A percentile compares a stretch with the other conserved stretches of the same genome.
phyloP scores from a whole-genome alignment of 768 basidiomycete species.

The Exidia glandulosa region DNA sequence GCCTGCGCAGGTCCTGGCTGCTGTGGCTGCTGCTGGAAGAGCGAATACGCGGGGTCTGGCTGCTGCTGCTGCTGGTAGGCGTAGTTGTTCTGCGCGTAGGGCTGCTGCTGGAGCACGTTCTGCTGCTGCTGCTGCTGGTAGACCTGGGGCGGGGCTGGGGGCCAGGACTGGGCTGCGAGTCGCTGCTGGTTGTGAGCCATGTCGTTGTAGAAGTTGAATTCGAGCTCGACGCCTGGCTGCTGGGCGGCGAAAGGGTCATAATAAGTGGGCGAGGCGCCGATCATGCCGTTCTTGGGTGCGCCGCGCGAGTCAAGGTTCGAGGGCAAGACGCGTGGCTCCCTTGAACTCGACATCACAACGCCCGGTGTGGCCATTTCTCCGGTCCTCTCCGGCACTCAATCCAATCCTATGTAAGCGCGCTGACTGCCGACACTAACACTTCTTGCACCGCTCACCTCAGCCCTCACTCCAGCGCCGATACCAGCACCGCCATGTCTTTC shows the following conservation, averaged over 20 bases:
- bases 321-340: not conserved
- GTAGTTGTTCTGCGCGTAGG: not conserved
- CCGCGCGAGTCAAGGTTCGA: not conserved
- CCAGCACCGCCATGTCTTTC: no score
- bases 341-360: not conserved
- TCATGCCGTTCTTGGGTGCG: not conserved
- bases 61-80: not conserved
- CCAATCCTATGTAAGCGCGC: no score
- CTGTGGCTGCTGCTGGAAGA: not conserved
- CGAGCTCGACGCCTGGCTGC: not conserved
- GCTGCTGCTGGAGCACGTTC: no score
- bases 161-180: slow-evolving; percentile 5
- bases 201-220: not conserved
- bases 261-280: not conserved
- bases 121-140: slow-evolving; percentile 17
- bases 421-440: no score
- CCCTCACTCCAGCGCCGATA: no score
- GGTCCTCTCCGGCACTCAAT: not conserved
- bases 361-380: not conserved
- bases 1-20: not conserved
- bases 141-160: not conserved
- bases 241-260: not conserved
- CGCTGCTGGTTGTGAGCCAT: slow-evolving; percentile 4
- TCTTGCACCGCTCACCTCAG: no score
- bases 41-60: not conserved